phyloP scores from a whole-genome alignment of 257 asterid genomes.

The Salvia rosmarinus region DNA sequence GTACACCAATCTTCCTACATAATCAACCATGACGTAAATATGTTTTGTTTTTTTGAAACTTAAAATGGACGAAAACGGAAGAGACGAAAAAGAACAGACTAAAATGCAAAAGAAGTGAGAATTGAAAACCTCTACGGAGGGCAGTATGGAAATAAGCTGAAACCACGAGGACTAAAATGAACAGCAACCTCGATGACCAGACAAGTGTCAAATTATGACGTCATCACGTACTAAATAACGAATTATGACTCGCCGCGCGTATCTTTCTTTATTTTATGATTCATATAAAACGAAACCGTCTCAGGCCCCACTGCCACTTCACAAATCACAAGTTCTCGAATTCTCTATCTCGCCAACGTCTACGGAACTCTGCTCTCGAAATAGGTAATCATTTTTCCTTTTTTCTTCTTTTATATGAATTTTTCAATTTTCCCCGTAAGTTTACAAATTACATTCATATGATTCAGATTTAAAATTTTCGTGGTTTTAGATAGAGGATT shows the following conservation, averaged over 20 bases:
- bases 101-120: no score
- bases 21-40: no score
- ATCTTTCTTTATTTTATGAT: not conserved
- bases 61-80: no score
- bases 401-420: not conserved
- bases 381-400: not conserved
- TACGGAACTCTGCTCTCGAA: not conserved
- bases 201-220: constrained; percentile 23
- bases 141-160: no score
- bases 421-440: not conserved
- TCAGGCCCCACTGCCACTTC: no score
- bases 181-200: not conserved
- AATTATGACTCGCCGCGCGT: constrained; percentile 14
- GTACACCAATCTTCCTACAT: no score
- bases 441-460: not conserved
- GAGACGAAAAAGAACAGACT: no score
- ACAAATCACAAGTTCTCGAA: not conserved
- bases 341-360: constrained; percentile 1
- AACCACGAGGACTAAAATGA: no score
- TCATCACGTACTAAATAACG: not conserved
- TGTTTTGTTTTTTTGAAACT: no score
- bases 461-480: not conserved
- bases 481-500: not conserved
- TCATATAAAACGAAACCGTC: not conserved
- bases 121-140: no score